Base-by-base conservation (phyloP, 495 filamentous ascomycete species). In the Lepraria neglecta region DNA sequence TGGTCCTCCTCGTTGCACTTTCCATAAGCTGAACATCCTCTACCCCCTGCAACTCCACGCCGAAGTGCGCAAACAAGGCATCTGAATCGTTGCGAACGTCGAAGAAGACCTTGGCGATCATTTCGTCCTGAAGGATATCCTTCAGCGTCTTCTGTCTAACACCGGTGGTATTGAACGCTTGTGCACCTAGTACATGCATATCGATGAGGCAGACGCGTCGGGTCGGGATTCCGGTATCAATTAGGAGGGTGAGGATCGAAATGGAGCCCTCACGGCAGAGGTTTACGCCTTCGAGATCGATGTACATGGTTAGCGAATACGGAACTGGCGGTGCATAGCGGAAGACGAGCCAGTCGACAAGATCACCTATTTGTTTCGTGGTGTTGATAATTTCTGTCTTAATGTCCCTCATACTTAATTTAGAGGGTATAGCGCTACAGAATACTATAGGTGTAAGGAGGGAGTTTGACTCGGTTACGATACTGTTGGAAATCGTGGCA, bases 21-120 rank as follows among this genome's bases (percentile, higher is more conserved):
- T 86, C 79, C 77, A 86, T 78, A 1, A 86, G 72, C 66, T 86
- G 83, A 11, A 86, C 45, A 60, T 85, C 82, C 2, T 75, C 42
- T 1, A 84, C 62, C 0, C 80, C 78, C 1, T 47, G 62, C 0
- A 80, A 66, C 0, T 61, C 33, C 31, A 80, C 65, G 5, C 64
- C 47, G 62, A 67, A 83, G 21, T 76, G 80, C 52, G 56, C 53
- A 58, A 72, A 82, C 0, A 86, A 65, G 2, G 81, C 82, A 59
- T 85, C 79, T 0, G 82, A 80, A 61, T 83, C 79, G 61, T 79
- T 71, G 15, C 73, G 70, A 47, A 75, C 69, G 60, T 76, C 74
- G 35, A 77, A 75, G 35, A 76, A 66, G n/a, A 66, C 73, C 40
- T 77, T 75, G 1, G 59, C 42, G 7, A 73, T 70, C 6, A 4